A percentile compares a stretch with the other conserved stretches of the same genome.
These are phyloP conservation scores for Chlamydomonas reinhardtii DNA, from an alignment of 163 green algal species.

Conservation along the genomic window DNA sequence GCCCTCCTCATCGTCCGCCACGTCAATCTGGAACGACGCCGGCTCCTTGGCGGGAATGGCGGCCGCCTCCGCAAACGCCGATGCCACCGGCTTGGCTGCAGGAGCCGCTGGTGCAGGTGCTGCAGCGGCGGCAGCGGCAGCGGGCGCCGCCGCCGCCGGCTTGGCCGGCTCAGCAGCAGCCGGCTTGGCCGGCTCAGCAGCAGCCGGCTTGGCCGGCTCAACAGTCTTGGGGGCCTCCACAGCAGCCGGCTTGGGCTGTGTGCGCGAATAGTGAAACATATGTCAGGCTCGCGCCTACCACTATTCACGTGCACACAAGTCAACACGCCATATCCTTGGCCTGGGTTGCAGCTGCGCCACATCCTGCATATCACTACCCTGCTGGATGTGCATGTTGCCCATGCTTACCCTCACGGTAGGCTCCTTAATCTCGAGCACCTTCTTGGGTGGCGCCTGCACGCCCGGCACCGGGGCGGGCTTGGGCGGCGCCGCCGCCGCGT, in stretches of 20 bases:
- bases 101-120: neutral
- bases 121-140: neutral
- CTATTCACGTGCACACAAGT: too few species aligned
- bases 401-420: neutral
- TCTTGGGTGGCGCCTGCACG: neutral
- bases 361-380: too few species aligned
- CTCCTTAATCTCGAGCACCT: constrained; percentile 37
- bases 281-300: too few species aligned
- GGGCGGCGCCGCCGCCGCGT: neutral
- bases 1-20: constrained; percentile 7
- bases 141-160: neutral
- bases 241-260: neutral
- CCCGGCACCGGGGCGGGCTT: neutral
- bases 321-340: too few species aligned
- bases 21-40: constrained; percentile 42
- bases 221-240: neutral
- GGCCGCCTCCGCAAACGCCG: neutral
- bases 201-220: too few species aligned
- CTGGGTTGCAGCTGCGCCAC: too few species aligned
- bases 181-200: neutral
- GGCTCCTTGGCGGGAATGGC: constrained; percentile 10
- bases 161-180: neutral
- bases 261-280: neutral
- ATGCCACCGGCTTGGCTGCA: neutral
- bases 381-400: too few species aligned